A percentile compares a stretch with the other conserved stretches of the same genome.
These are phyloP conservation scores for Cytospora mali DNA, from an alignment of 2,329 filamentous ascomycete species.

Conservation along the genomic window DNA sequence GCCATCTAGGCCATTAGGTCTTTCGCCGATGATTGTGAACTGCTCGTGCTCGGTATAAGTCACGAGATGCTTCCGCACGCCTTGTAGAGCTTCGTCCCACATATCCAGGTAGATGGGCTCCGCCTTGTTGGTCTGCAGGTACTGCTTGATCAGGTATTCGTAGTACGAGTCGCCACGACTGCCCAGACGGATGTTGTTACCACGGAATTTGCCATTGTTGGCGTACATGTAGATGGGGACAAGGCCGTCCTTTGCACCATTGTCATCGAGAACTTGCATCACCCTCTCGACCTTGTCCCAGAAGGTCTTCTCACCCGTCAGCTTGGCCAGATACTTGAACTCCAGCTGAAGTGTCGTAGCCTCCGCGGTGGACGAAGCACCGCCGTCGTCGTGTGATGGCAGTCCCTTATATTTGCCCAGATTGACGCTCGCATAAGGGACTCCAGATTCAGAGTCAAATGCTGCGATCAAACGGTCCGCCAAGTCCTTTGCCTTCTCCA, in stretches of 20 bases:
- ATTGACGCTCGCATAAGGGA: slow-evolving; percentile 91
- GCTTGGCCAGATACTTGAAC: slow-evolving; percentile 93
- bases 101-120: slow-evolving; percentile 87
- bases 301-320: slow-evolving; percentile 89
- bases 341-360: slow-evolving; percentile 91
- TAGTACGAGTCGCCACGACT: slow-evolving; percentile 98
- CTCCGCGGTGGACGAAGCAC: slow-evolving; percentile 92
- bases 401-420: slow-evolving; percentile 76
- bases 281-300: slow-evolving; percentile 92
- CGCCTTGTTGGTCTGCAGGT: slow-evolving; percentile 85
- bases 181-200: slow-evolving; percentile 85
- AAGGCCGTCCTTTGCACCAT: slow-evolving; percentile 76
- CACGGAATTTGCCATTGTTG: slow-evolving; percentile 75
- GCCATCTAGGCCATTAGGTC: slow-evolving; percentile 70
- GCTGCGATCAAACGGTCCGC: slow-evolving; percentile 85
- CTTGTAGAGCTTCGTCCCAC: slow-evolving; percentile 85
- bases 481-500: slow-evolving; percentile 93
- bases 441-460: slow-evolving; percentile 82
- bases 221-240: slow-evolving; percentile 91
- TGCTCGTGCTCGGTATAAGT: slow-evolving; percentile 81
- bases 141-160: slow-evolving; percentile 98
- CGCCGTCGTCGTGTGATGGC: slow-evolving; percentile 78
- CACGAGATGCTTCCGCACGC: slow-evolving; percentile 88
- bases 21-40: slow-evolving; percentile 88
- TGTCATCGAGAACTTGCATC: slow-evolving; percentile 87